Evolutionary conservation across 2,329 filamentous ascomycete genomes (phyloP).

Genomic region (Trichophyton rubrum): DNA sequence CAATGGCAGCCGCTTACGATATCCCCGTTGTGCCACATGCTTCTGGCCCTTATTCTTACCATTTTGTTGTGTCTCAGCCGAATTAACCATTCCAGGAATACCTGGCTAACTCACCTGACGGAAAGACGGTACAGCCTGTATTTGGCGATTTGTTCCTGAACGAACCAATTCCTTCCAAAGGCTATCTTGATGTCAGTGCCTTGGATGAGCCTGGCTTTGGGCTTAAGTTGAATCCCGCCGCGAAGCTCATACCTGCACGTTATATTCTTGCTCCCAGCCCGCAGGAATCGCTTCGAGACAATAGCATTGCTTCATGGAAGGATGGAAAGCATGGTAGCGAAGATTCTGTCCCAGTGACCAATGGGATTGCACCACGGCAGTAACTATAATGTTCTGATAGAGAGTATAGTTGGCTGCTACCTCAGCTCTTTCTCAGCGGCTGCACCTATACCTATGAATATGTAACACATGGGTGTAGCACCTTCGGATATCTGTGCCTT

Average conservation of each 20-base stretch:
- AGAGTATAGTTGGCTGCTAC: no score
- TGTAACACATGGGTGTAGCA: no score
- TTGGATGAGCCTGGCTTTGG: constrained; percentile 87
- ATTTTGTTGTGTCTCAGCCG: constrained; percentile 86
- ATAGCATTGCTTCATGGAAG: neutral
- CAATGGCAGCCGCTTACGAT: constrained; percentile 84
- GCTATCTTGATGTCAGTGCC: constrained; percentile 64
- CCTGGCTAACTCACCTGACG: constrained; percentile 82
- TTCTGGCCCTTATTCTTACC: constrained; percentile 86
- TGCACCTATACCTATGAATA: neutral
- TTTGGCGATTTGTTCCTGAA: constrained; percentile 85
- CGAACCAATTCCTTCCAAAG: constrained; percentile 75
- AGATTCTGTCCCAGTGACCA: neutral
- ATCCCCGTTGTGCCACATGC: constrained; percentile 93
- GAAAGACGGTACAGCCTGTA: constrained; percentile 77
- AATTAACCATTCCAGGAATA: constrained; percentile 96
- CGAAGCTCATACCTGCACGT: constrained; percentile 64
- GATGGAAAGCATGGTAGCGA: neutral
- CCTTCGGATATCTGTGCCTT: no score
- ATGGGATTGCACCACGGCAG: neutral
- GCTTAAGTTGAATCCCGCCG: constrained; percentile 69
- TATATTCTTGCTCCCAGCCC: constrained; percentile 58
- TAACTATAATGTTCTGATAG: neutral
- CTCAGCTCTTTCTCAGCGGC: no score
- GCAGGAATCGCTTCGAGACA: constrained; percentile 1